Evolutionary conservation across 495 filamentous ascomycete species (phyloP).

Genomic region (Penicillium silybi): DNA sequence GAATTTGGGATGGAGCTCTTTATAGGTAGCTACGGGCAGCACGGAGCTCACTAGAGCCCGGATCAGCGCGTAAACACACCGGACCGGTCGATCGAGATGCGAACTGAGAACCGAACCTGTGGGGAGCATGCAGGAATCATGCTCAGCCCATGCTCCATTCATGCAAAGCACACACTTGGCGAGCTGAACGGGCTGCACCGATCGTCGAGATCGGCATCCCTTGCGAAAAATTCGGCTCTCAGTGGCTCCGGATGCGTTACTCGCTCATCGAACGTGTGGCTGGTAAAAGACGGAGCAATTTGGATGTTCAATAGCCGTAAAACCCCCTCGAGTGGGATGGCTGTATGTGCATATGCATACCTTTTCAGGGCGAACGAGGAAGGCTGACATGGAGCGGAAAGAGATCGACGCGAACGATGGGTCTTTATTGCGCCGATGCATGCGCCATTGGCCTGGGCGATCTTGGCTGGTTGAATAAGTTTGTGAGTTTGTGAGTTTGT

Average conservation of each 20-base stretch:
- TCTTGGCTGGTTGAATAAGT: too few species aligned
- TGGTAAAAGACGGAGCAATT: too few species aligned
- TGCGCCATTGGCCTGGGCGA: too few species aligned
- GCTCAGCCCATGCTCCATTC: background rate
- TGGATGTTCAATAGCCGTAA: background rate
- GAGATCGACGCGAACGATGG: background rate
- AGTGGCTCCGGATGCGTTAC: too few species aligned
- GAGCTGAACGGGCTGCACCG: background rate
- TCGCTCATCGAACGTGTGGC: too few species aligned
- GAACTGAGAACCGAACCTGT: background rate
- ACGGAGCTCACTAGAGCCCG: background rate
- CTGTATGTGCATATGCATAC: too few species aligned
- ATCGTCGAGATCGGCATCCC: slow-evolving; percentile 14
- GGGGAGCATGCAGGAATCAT: background rate
- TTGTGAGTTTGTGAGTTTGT: too few species aligned
- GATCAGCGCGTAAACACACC: background rate
- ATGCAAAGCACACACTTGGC: background rate
- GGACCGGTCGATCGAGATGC: background rate
- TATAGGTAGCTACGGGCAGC: background rate
- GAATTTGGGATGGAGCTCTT: background rate
- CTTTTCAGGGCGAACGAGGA: too few species aligned
- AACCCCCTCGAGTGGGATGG: background rate
- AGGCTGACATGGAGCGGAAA: background rate
- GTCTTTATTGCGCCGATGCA: background rate
- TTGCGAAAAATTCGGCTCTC: background rate